Base-by-base conservation (phyloP, 495 filamentous ascomycete genomes). In the Astrothelium subdiscretum region DNA sequence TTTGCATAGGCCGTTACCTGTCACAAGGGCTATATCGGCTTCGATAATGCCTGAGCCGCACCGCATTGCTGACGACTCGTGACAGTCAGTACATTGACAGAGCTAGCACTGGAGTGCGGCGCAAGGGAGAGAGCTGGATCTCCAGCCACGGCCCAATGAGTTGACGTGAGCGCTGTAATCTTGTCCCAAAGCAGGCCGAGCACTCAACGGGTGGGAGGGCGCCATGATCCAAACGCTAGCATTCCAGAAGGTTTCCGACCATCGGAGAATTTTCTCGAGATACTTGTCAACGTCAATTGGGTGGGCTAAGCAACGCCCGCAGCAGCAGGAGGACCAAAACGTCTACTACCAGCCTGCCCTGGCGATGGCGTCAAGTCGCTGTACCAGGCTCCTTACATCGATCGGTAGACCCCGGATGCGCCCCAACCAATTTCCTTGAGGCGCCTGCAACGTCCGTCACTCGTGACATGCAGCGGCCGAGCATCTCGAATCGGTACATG, bases 1-100 rank as follows among this genome's bases (percentile, higher is more conserved):
- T 54, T 54, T 54, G 48, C 48, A 54, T 54, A 27, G 5, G 48
- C 48, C 48, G 48, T 54, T 54, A 54, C 48, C 48, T 54, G 48
- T 54, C 48, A 54, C 48, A 54, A 54, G 48, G 24, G 48, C 24
- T 38, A 54, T 54, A 54, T 54, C 29, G 48, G 48, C 48, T 54
- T 54, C 22, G 48, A 54, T 54, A 27, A 54, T 54, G 48, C 48
- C 48, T 54, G 48, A 54, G 48, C 48, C 48, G 48, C 48, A 54
- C 48, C 48, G 48, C 48, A 29, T 54, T 29, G 22, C 48, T 54
- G 5, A 54, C 48, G 24, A 54, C 48, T 29, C 48, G 48, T 29
- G 48, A 54, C 22, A 15, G 48, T 29, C 48, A 29, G 6, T 11
- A 29, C n/a, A 12, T 54, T 26, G 48, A 27, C 48, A 8, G 24